Conservation (phyloP, 768 basidiomycete species). For the Tubosaeta brunneosetosa region DNA sequence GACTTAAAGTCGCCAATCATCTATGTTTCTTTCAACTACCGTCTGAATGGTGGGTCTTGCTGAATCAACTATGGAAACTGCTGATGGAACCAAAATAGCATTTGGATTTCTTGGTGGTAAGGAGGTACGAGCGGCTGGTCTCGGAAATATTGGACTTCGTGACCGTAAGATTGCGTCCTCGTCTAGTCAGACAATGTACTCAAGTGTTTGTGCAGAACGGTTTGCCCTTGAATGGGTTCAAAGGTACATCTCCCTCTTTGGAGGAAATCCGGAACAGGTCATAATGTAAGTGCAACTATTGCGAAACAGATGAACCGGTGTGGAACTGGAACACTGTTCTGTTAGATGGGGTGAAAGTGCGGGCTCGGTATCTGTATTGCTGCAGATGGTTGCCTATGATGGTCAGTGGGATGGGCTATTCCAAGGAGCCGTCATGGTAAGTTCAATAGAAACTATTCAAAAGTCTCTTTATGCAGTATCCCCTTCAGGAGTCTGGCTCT, state of each 20-base stretch:
- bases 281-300: slow-evolving; percentile 13
- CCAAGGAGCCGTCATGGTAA: slow-evolving; percentile 17
- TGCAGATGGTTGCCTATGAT: slow-evolving; percentile 15
- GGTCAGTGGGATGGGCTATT: slow-evolving; percentile 16
- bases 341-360: slow-evolving; percentile 17
- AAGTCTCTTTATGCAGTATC: not conserved
- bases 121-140: slow-evolving; percentile 22
- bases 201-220: slow-evolving; percentile 18
- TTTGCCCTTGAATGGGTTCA: slow-evolving; percentile 41
- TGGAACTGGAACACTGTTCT: not conserved
- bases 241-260: slow-evolving; percentile 37
- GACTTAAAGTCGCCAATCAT: slow-evolving; percentile 14
- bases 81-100: slow-evolving; percentile 2
- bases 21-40: slow-evolving; percentile 21
- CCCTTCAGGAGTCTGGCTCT: slow-evolving; percentile 13
- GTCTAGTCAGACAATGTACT: not conserved
- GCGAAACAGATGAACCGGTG: too few species aligned
- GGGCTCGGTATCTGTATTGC: slow-evolving; percentile 10
- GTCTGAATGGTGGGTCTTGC: slow-evolving; percentile 16
- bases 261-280: slow-evolving; percentile 35
- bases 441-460: too few species aligned
- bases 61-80: not conserved
- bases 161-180: slow-evolving; percentile 25
- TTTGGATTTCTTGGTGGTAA: slow-evolving; percentile 29
- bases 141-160: slow-evolving; percentile 35